A percentile compares a stretch with the other conserved stretches of the same genome.
Evolutionary conservation across 2,329 filamentous ascomycete species (phyloP).

Genomic region (Penicillium brevicompactum): DNA sequence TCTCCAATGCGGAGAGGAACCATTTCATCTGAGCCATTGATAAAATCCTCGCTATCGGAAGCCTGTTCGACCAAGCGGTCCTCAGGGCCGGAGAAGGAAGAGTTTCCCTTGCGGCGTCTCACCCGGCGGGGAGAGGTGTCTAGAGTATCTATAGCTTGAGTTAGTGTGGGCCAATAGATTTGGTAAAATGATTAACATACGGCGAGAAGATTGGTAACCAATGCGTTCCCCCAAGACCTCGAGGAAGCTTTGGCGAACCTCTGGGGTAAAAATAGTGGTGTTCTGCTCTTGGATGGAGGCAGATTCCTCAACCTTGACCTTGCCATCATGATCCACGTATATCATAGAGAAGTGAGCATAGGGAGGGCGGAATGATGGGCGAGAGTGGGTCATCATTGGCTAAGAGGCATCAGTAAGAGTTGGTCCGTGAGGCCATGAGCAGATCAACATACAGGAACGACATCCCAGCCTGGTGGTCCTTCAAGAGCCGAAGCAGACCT

Average conservation of each 20-base stretch:
- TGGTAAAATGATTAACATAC: constrained; percentile 26
- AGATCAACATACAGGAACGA: constrained; percentile 27
- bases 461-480: constrained; percentile 32
- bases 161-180: background rate
- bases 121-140: constrained; percentile 29
- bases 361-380: constrained; percentile 30
- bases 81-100: constrained; percentile 17
- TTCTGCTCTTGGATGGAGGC: constrained; percentile 34
- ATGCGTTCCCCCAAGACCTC: constrained; percentile 35
- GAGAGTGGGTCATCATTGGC: constrained; percentile 31
- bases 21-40: constrained; percentile 27
- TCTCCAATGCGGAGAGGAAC: constrained; percentile 43
- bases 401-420: constrained; percentile 9
- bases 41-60: constrained; percentile 29
- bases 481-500: constrained; percentile 33
- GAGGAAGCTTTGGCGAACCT: constrained; percentile 39
- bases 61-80: constrained; percentile 21
- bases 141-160: constrained; percentile 13
- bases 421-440: background rate
- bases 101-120: constrained; percentile 32
- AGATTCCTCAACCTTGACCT: constrained; percentile 36
- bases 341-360: constrained; percentile 40
- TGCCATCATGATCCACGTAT: constrained; percentile 38
- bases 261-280: constrained; percentile 34
- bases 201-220: constrained; percentile 28